Conservation (phyloP, 257 asterid species). For the Penstemon davidsonii region DNA sequence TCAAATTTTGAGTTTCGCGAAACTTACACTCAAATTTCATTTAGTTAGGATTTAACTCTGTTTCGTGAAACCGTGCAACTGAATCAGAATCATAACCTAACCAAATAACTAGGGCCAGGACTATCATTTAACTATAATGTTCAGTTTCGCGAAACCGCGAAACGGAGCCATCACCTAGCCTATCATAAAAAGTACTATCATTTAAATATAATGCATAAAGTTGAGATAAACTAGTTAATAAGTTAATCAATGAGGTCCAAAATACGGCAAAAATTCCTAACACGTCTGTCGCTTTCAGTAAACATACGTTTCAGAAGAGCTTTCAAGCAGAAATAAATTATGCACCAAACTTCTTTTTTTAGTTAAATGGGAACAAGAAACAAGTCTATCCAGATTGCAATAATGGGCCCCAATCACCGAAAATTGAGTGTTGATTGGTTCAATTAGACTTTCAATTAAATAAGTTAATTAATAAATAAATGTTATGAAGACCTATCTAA, state of each 20-base stretch:
- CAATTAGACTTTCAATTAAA: slow-evolving; percentile 8
- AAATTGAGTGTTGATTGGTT: slow-evolving; percentile 3
- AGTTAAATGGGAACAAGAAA: slow-evolving; percentile 8
- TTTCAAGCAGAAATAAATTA: neutral
- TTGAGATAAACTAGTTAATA: neutral
- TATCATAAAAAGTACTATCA: neutral
- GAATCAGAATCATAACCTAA: no score
- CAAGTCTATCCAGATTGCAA: slow-evolving; percentile 7
- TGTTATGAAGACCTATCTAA: neutral
- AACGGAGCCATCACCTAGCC: no score
- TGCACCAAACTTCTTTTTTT: slow-evolving; percentile 5
- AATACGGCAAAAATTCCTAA: slow-evolving; percentile 18
- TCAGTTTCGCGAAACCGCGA: no score
- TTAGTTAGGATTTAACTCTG: no score
- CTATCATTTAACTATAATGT: no score
- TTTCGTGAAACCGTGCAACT: no score
- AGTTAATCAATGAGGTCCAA: slow-evolving; percentile 2
- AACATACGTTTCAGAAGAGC: neutral
- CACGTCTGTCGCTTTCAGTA: slow-evolving; percentile 40
- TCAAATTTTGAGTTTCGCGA: no score
- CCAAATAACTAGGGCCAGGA: no score
- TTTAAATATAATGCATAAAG: slow-evolving; percentile 10
- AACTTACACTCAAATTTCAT: no score
- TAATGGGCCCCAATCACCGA: slow-evolving; percentile 23
- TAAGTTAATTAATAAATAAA: neutral